Evolutionary conservation across 306 rosid genomes (phyloP).

Genomic region (Trifolium subterraneum): DNA sequence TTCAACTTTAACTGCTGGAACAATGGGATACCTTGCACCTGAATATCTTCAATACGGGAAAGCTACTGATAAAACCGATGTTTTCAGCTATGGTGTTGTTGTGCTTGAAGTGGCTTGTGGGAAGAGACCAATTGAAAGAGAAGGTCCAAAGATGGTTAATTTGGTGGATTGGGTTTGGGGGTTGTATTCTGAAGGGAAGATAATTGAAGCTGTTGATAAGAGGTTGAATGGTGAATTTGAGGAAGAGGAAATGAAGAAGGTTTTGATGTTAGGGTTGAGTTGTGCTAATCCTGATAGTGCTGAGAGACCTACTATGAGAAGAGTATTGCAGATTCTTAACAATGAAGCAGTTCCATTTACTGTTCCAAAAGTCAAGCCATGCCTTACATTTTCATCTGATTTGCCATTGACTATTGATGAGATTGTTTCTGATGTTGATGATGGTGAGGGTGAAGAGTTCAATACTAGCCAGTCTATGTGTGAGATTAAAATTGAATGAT

Average conservation of each 20-base stretch:
- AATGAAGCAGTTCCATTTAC: constrained; percentile 31
- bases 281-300: constrained; percentile 47
- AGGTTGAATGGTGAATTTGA: constrained; percentile 37
- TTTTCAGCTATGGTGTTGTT: constrained; percentile 57
- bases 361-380: constrained; percentile 40
- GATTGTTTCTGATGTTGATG: constrained; percentile 69
- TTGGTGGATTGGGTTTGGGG: constrained; percentile 46
- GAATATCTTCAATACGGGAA: constrained; percentile 86
- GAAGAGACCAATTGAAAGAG: constrained; percentile 48
- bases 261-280: constrained; percentile 40
- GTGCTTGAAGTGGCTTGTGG: constrained; percentile 52
- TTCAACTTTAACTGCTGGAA: constrained; percentile 76
- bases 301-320: constrained; percentile 43
- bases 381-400: constrained; percentile 40
- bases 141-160: constrained; percentile 37
- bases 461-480: constrained; percentile 35
- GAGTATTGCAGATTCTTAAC: constrained; percentile 39
- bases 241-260: constrained; percentile 43
- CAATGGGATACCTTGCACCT: constrained; percentile 88
- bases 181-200: constrained; percentile 41
- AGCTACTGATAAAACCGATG: constrained; percentile 81
- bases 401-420: constrained; percentile 57
- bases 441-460: constrained; percentile 54
- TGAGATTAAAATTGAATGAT: constrained; percentile 39
- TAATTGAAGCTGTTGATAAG: constrained; percentile 35